These are phyloP conservation scores for Vicia faba DNA, from an alignment of 306 rosid genomes.

Conservation along the genomic window DNA sequence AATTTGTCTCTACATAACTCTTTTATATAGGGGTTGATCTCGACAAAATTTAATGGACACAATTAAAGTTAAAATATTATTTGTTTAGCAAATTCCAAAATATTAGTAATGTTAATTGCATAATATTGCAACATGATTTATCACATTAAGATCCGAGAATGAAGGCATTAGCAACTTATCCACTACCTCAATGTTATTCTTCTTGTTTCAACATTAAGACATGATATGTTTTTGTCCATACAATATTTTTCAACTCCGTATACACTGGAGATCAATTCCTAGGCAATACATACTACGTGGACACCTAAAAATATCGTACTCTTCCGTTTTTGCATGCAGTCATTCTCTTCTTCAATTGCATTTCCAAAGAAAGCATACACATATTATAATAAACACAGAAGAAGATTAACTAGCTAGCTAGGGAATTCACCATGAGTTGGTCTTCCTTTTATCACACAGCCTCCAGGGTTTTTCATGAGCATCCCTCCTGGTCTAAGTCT, in stretches of 20 bases:
- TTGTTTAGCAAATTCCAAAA: too few relatives aligned
- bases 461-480: conserved; percentile 55
- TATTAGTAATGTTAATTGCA: too few relatives aligned
- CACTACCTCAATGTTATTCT: background rate
- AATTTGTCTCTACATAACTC: too few relatives aligned
- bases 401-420: conserved; percentile 2
- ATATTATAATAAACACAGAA: background rate
- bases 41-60: too few relatives aligned
- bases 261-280: conserved; percentile 18
- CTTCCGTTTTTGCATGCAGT: conserved; percentile 13
- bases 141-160: conserved; percentile 33
- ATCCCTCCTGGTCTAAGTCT: conserved; percentile 65
- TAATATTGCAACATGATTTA: conserved; percentile 11
- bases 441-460: conserved; percentile 56
- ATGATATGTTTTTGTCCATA: conserved; percentile 19
- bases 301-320: conserved; percentile 21
- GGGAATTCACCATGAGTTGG: conserved; percentile 49
- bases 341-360: background rate
- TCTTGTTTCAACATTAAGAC: conserved; percentile 16
- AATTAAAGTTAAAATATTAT: too few relatives aligned
- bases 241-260: conserved; percentile 36
- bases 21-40: too few relatives aligned
- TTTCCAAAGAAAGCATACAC: background rate
- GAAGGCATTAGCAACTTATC: conserved; percentile 7
- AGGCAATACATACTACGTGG: conserved; percentile 5